Evolutionary conservation across 495 filamentous ascomycete genomes (phyloP).

Genomic region (Parathielavia hyrcaniae): DNA sequence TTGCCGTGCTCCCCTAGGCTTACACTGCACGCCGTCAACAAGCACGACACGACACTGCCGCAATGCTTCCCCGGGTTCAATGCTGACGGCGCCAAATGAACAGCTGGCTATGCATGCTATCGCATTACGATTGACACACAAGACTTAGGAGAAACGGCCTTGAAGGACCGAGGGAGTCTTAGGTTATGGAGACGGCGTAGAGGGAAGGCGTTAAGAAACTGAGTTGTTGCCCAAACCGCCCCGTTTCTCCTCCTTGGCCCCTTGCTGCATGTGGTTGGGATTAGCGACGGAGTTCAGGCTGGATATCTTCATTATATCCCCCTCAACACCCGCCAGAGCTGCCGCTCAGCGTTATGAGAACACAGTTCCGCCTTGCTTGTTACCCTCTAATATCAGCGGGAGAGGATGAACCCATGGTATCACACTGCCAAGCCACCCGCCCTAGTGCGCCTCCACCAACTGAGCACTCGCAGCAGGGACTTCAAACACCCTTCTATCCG

Average conservation of each 20-base stretch:
- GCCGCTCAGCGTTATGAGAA: too few relatives aligned
- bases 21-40: conserved; percentile 49
- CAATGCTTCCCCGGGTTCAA: conserved; percentile 50
- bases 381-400: neutral
- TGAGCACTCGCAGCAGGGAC: conserved; percentile 12
- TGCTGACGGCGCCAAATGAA: conserved; percentile 17
- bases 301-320: neutral
- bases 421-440: neutral
- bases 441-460: conserved; percentile 30
- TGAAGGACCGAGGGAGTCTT: neutral
- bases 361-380: too few relatives aligned
- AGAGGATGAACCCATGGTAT: neutral
- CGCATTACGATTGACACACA: conserved; percentile 6
- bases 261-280: neutral
- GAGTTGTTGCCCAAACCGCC: neutral
- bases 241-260: neutral
- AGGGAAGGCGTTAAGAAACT: conserved; percentile 12
- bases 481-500: conserved; percentile 19
- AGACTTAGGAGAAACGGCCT: conserved; percentile 10
- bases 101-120: neutral
- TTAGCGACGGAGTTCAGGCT: neutral
- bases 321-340: too few relatives aligned
- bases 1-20: conserved; percentile 29
- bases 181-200: conserved; percentile 4
- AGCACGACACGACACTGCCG: conserved; percentile 47